phyloP scores from a whole-genome alignment of 345 rosid species.

The Hevea brasiliensis region DNA sequence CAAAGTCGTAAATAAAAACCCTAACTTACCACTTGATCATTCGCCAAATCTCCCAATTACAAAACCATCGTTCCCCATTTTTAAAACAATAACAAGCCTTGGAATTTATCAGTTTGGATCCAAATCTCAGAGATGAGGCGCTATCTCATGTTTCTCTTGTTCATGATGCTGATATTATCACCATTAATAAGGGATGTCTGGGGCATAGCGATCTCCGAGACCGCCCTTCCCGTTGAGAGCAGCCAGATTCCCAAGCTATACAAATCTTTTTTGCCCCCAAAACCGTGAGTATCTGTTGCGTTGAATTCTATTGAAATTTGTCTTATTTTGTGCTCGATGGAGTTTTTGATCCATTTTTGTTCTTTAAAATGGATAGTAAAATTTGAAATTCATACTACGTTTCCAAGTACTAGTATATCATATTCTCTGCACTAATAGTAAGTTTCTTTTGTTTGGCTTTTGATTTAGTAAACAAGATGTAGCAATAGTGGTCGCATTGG shows the following conservation, averaged over 20 bases:
- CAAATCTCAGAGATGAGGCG: slow-evolving; percentile 43
- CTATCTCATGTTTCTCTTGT: slow-evolving; percentile 35
- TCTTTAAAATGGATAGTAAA: too few relatives aligned
- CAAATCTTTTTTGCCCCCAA: slow-evolving; percentile 39
- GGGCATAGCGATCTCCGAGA: slow-evolving; percentile 41
- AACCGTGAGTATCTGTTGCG: slow-evolving; percentile 35
- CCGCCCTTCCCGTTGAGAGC: slow-evolving; percentile 26
- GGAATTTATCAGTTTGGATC: background rate
- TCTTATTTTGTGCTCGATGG: background rate
- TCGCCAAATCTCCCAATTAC: background rate
- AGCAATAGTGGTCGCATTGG: slow-evolving; percentile 47
- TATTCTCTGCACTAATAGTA: background rate
- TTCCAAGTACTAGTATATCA: background rate
- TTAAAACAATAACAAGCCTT: background rate
- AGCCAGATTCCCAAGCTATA: slow-evolving; percentile 23
- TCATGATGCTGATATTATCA: slow-evolving; percentile 35
- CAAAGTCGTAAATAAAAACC: background rate
- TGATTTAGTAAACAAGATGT: slow-evolving; percentile 38
- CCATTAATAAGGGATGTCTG: slow-evolving; percentile 33
- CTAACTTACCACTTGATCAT: background rate
- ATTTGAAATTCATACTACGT: background rate
- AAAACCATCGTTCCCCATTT: background rate
- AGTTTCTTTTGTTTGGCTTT: slow-evolving; percentile 12
- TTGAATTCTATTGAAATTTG: background rate
- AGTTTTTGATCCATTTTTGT: background rate